These are phyloP conservation scores for Ramaria sp. DNA, from an alignment of 768 basidiomycete genomes.

Conservation along the genomic window DNA sequence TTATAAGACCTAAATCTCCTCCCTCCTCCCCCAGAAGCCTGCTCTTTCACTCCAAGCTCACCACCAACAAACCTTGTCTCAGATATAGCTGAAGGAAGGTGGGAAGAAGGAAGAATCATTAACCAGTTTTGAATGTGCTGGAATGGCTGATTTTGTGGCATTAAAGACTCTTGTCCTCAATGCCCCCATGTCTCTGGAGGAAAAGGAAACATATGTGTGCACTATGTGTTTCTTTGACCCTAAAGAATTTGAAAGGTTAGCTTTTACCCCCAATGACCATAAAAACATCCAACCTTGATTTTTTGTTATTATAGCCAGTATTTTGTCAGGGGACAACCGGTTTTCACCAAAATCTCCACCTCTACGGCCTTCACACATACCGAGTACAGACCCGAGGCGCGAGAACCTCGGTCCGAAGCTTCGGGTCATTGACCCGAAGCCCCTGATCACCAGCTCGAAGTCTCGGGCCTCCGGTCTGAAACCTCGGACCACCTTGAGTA, in stretches of 20 bases:
- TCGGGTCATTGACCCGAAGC: too few relatives aligned
- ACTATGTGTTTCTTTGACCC: slow-evolving; percentile 69
- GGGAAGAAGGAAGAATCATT: slow-evolving; percentile 21
- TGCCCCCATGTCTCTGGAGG: slow-evolving; percentile 25
- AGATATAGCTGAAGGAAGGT: neutral
- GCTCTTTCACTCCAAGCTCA: slow-evolving; percentile 21
- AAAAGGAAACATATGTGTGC: slow-evolving; percentile 61
- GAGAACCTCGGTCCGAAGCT: too few relatives aligned
- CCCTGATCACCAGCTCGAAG: too few relatives aligned
- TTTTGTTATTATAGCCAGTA: slow-evolving; percentile 68
- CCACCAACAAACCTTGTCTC: slow-evolving; percentile 13
- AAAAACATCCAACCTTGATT: slow-evolving; percentile 66
- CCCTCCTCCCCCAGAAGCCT: slow-evolving; percentile 43
- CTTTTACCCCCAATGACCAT: slow-evolving; percentile 52
- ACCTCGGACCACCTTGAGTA: too few relatives aligned
- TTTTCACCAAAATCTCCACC: too few relatives aligned
- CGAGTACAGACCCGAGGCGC: too few relatives aligned
- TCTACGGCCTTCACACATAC: too few relatives aligned
- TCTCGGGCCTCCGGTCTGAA: too few relatives aligned
- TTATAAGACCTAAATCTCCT: slow-evolving; percentile 30
- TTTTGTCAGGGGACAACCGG: too few relatives aligned
- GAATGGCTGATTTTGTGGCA: slow-evolving; percentile 11
- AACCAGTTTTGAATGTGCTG: slow-evolving; percentile 36
- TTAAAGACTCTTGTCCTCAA: neutral
- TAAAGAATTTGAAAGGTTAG: slow-evolving; percentile 68